phyloP scores from a whole-genome alignment of 2,329 filamentous ascomycete species.

The Moelleriella libera region DNA sequence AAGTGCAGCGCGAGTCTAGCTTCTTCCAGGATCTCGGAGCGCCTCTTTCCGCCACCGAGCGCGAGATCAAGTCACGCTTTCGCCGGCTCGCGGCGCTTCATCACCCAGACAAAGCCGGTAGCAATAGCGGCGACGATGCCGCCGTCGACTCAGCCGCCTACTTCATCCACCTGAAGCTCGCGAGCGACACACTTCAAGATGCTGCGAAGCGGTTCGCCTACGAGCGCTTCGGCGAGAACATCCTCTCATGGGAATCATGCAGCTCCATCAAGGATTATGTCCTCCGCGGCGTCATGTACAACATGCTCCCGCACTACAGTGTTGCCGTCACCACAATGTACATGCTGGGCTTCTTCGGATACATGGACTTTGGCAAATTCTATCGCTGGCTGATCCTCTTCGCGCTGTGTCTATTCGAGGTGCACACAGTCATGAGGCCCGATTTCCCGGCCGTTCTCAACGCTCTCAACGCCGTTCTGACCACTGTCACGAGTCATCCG shows the following conservation, averaged over 20 bases:
- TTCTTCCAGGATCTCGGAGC: conserved; percentile 72
- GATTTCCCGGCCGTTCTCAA: conserved; percentile 30
- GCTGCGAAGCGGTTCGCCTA: conserved; percentile 72
- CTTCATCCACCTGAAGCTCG: conserved; percentile 74
- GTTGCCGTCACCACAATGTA: conserved; percentile 44
- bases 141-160: conserved; percentile 21
- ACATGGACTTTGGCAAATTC: conserved; percentile 52
- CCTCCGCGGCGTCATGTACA: conserved; percentile 44
- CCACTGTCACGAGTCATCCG: conserved; percentile 27
- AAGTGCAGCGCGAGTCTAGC: conserved; percentile 54
- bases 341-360: conserved; percentile 48
- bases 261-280: conserved; percentile 61
- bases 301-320: conserved; percentile 46
- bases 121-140: conserved; percentile 19
- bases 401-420: conserved; percentile 40
- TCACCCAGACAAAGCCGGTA: conserved; percentile 73
- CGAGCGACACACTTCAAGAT: conserved; percentile 70
- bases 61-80: conserved; percentile 72
- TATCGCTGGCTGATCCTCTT: conserved; percentile 48
- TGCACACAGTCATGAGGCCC: conserved; percentile 40
- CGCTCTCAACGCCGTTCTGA: conserved; percentile 29
- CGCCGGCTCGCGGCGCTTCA: conserved; percentile 55
- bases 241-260: conserved; percentile 52
- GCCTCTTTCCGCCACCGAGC: conserved; percentile 52
- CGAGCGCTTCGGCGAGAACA: conserved; percentile 69